Base-by-base conservation (phyloP, 106 monocot genomes). In the Phalaenopsis aphrodite region DNA sequence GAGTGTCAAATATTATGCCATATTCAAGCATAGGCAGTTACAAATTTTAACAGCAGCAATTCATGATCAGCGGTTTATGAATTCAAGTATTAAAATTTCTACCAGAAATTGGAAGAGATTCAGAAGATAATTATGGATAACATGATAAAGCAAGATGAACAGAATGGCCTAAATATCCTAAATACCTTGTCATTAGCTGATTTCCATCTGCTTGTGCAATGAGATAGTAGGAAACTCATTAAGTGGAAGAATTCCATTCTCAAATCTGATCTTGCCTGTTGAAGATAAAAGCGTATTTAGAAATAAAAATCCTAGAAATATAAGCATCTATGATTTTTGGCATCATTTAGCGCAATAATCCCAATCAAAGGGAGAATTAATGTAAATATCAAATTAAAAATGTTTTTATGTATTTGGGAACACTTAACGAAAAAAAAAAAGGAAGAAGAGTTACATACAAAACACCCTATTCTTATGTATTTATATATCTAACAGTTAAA, bases 181-280 rank as follows among this genome's bases (percentile, higher is more conserved):
- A 30, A 76, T 81, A 97, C 97, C 97, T 94, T 91, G 89, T 97
- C 97, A 78, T 85, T 84, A 73, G 92, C 83, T 78, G 85, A 78
- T 89, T 89, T 92, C 97, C 97, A 97, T 80, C 90, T 97, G 83
- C 79, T 90, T 72, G 89, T 88, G 75, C 97, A 94, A 87, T 97
- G 92, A 39, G 94, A 90, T 24, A 97, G 85, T 78, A 97, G 90
- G 87, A 97, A 97, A 85, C 97, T 94, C 88, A 94, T 97, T 81
- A 97, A 69, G 81, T 97, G 97, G 72, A 97, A 97, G 79, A 97
- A 89, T 75, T 97, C 97, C 90, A 97, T 94, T 89, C 92, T 92
- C 58, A 97, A 85, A 87, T 97, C 97, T 78, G 97, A 83, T 76
- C 84, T 92, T 76, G 89, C 88, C 97, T 96, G 88, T 76, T 80